These are phyloP conservation scores for Trichodelitschia bisporula DNA, from an alignment of 495 filamentous ascomycete genomes.

Conservation along the genomic window DNA sequence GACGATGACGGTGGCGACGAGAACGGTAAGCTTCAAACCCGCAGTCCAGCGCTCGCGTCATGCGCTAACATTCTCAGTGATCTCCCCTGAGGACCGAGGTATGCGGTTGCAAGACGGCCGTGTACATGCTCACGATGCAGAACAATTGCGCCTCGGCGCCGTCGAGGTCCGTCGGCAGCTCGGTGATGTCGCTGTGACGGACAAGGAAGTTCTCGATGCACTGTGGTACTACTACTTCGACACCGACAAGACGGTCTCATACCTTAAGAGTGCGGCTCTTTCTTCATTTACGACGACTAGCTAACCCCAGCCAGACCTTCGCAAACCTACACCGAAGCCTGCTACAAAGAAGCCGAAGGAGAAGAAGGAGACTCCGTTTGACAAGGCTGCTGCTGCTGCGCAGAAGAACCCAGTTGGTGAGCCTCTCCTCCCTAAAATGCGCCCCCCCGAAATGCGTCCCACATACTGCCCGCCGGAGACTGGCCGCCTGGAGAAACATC, in stretches of 20 bases:
- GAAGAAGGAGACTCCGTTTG: conserved; percentile 20
- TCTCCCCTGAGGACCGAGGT: conserved; percentile 38
- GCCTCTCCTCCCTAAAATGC: no score
- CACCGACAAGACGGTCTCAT: conserved; percentile 56
- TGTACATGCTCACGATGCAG: conserved; percentile 8
- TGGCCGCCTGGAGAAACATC: no score
- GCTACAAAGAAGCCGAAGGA: conserved; percentile 9
- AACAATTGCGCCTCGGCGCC: conserved; percentile 30
- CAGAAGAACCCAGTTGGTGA: conserved; percentile 2
- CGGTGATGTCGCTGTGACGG: conserved; percentile 27
- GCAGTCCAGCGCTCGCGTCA: conserved; percentile 4
- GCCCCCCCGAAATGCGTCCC: no score
- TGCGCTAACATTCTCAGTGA: conserved; percentile 10
- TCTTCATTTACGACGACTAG: background rate
- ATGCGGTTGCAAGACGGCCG: conserved; percentile 3
- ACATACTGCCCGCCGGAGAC: no score
- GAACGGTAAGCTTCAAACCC: conserved; percentile 9
- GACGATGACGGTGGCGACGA: conserved; percentile 8
- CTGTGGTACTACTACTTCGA: conserved; percentile 96
- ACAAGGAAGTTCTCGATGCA: conserved; percentile 60
- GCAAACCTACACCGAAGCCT: conserved; percentile 7
- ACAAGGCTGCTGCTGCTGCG: conserved; percentile 13
- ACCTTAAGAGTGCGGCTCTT: conserved; percentile 36
- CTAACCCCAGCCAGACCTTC: conserved; percentile 3
- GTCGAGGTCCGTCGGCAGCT: conserved; percentile 28